A percentile compares a stretch with the other conserved stretches of the same genome.
Evolutionary conservation across 805 yeast genomes (phyloP).

Genomic region (Henningerozyma blattae): DNA sequence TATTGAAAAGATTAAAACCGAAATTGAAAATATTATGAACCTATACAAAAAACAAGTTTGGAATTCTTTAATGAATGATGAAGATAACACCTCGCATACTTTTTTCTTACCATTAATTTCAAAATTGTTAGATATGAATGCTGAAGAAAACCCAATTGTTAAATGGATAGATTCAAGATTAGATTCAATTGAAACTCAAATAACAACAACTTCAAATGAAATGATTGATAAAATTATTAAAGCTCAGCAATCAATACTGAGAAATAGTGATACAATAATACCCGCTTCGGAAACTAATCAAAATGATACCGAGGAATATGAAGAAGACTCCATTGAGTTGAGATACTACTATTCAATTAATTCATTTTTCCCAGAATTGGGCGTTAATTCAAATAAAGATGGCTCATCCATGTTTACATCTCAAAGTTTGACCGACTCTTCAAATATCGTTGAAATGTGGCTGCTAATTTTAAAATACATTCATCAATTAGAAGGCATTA

Average conservation of each 20-base stretch:
- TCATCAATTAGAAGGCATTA: slow-evolving; percentile 29
- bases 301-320: slow-evolving; percentile 10
- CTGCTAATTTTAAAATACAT: slow-evolving; percentile 31
- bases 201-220: slow-evolving; percentile 5
- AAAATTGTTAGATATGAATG: slow-evolving; percentile 41
- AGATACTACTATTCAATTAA: slow-evolving; percentile 23
- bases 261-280: slow-evolving; percentile 29
- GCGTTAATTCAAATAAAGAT: not conserved
- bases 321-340: slow-evolving; percentile 18
- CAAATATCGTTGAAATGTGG: slow-evolving; percentile 51
- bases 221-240: slow-evolving; percentile 31
- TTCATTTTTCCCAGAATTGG: not conserved
- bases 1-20: slow-evolving; percentile 41
- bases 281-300: slow-evolving; percentile 30
- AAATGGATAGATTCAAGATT: slow-evolving; percentile 49
- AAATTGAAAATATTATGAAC: slow-evolving; percentile 41
- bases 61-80: slow-evolving; percentile 28
- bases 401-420: not conserved
- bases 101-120: slow-evolving; percentile 33
- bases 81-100: not conserved
- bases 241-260: no score
- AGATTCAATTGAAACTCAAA: not conserved
- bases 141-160: slow-evolving; percentile 38
- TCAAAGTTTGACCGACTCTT: slow-evolving; percentile 34
- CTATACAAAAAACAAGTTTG: slow-evolving; percentile 43